Conservation (phyloP, 177 flowering plant genomes). For the Telopea speciosissima region DNA sequence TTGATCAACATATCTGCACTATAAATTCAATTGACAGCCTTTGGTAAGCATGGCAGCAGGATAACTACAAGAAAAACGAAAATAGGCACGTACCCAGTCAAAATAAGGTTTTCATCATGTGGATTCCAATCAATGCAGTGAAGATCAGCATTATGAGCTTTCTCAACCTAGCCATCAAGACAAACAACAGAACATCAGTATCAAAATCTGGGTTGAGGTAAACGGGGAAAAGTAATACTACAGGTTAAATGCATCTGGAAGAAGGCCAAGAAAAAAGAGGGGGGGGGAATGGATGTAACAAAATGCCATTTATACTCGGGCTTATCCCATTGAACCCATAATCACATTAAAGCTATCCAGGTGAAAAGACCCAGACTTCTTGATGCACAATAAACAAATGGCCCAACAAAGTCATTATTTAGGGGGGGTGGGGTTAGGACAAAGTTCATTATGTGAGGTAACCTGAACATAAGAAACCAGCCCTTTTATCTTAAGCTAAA, state of each 20-base stretch:
- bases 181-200: slow-evolving; percentile 9
- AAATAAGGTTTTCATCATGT: slow-evolving; percentile 69
- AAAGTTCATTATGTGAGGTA: no score
- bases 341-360: neutral
- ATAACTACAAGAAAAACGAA: neutral
- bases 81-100: slow-evolving; percentile 62
- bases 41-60: neutral
- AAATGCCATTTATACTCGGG: neutral
- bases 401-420: no score
- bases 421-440: no score
- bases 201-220: neutral
- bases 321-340: neutral
- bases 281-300: neutral
- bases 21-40: neutral
- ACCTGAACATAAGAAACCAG: no score
- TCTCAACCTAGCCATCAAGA: slow-evolving; percentile 58
- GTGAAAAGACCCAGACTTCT: no score
- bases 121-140: slow-evolving; percentile 98
- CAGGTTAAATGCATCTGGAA: neutral
- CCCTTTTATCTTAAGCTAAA: no score
- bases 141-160: slow-evolving; percentile 91
- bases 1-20: neutral
- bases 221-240: neutral
- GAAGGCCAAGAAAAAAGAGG: neutral
- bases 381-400: no score